These are phyloP conservation scores for Bryum argenteum DNA, from an alignment of 225 moss, liverwort and hornwort species.

Conservation along the genomic window DNA sequence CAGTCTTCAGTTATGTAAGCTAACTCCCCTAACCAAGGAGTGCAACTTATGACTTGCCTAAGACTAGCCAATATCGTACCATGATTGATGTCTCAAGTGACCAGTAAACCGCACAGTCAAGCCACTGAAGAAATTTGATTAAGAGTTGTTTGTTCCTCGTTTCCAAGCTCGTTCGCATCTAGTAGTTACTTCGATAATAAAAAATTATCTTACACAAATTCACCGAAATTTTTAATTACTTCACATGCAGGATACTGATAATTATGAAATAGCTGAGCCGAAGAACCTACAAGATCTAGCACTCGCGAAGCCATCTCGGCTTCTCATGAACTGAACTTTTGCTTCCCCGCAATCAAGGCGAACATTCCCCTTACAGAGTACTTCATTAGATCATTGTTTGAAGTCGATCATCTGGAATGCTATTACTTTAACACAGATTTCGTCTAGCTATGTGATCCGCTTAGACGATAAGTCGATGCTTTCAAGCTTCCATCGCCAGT, in stretches of 20 bases:
- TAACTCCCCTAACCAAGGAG: neutral
- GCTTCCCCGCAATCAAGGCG: neutral
- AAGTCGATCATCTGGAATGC: too few species aligned
- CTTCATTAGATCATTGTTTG: too few species aligned
- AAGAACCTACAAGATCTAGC: neutral
- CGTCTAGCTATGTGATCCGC: neutral
- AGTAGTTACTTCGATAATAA: neutral
- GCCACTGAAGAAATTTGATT: neutral
- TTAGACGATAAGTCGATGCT: neutral
- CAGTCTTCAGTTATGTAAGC: neutral
- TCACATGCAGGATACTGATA: neutral
- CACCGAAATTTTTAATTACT: neutral
- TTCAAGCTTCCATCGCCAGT: conserved; percentile 9
- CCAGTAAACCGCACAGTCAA: neutral
- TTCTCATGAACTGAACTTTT: neutral
- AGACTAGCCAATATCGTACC: neutral
- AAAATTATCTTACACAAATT: neutral
- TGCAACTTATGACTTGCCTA: neutral
- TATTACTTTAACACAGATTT: too few species aligned
- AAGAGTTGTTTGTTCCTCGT: neutral
- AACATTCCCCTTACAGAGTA: neutral
- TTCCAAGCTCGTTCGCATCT: neutral
- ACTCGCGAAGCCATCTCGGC: neutral
- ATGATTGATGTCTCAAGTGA: too few species aligned
- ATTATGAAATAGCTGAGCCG: neutral